Evolutionary conservation across 2,329 filamentous ascomycete species (phyloP).

Genomic region (Nothopassalora personata): DNA sequence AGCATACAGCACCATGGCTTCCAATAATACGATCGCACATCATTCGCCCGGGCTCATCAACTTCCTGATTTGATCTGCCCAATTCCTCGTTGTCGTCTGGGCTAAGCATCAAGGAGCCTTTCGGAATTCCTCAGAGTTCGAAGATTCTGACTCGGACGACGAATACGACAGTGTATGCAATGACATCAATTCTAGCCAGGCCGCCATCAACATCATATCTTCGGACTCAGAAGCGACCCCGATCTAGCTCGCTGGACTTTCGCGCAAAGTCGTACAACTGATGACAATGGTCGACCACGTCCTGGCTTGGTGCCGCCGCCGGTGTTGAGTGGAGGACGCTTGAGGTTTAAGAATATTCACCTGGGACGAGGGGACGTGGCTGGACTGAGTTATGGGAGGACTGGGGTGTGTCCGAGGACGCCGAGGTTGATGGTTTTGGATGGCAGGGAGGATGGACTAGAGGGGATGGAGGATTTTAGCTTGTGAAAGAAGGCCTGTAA

Average conservation of each 20-base stretch:
- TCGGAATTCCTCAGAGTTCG: too few relatives aligned
- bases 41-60: too few relatives aligned
- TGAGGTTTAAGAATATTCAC: neutral
- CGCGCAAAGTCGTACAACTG: neutral
- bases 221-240: neutral
- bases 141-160: too few relatives aligned
- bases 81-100: too few relatives aligned
- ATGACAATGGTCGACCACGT: neutral
- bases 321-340: neutral
- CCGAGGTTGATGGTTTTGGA: neutral
- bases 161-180: neutral
- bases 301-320: neutral
- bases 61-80: too few relatives aligned
- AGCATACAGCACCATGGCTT: too few relatives aligned
- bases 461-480: neutral
- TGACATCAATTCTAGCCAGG: neutral
- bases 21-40: too few relatives aligned
- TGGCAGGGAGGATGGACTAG: neutral
- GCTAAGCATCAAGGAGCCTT: too few relatives aligned
- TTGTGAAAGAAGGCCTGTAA: neutral
- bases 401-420: neutral
- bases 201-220: neutral
- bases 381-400: neutral
- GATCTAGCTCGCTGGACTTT: neutral
- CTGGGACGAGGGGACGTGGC: neutral